Evolutionary conservation across 2,329 filamentous ascomycete species (phyloP), one percentile per base, ranked within the genome.

Genomic region (Aspergillus sp.): DNA sequence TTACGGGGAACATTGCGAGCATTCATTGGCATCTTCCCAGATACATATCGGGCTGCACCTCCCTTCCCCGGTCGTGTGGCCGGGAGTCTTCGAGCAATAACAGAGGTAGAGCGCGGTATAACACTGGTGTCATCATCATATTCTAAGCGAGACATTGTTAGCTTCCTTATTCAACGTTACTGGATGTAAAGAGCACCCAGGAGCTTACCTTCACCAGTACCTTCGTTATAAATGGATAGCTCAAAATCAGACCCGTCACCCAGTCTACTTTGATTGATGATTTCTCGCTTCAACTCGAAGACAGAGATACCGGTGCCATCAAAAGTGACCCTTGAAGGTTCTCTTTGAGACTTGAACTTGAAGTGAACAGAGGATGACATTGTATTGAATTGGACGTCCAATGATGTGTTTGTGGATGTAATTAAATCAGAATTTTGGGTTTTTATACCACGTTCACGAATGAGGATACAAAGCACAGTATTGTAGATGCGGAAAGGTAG

Each of bases 261-360:
- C 66, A 99, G 84, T 61, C 91, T 91, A 76, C 91, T 96, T 76
- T 93, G 90, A 75, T 85, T 87, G 80, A 99, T 99, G 71, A 99
- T 99, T 79, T 98, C 95, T 80, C 93, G 90, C 81, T 99, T 99
- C 73, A 99, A 84, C 74, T 99, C 96, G 79, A 98, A 99, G 63
- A 98, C 95, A 61, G 93, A 96, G 73, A 98, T 96, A 77, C 91
- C 91, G 69, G 93, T 97, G 73, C 95, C 95, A 78, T 99, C 93
- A 76, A 99, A 98, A 72, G 93, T 90, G 70, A 99, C 92, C 72
- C 93, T 87, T 57, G 91, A 91, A 60, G 92, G 91, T 73, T 98
- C 95, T 80, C 92, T 97, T 74, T 96, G 92, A 68, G 93, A 98
- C 80, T 97, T 98, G 88, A 99, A 99, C 80, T 96, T 96, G 90